These are phyloP conservation scores for Neotropicomus parvogracilis DNA, from an alignment of 1,284 basidiomycete genomes.

Conservation along the genomic window DNA sequence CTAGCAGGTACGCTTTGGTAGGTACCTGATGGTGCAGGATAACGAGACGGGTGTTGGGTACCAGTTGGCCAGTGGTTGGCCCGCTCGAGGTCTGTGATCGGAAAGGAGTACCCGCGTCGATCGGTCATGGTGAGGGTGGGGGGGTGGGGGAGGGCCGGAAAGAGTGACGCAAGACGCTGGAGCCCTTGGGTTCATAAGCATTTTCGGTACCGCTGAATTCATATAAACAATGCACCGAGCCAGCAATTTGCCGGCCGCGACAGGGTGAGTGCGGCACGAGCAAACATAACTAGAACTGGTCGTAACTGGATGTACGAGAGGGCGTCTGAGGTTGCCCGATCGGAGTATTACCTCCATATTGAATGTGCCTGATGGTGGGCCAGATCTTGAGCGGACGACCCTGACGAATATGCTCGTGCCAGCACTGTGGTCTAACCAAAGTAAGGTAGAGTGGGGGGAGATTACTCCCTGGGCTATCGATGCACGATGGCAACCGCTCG, in stretches of 20 bases:
- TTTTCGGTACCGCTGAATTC: constrained; percentile 32
- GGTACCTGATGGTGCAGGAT: constrained; percentile 19
- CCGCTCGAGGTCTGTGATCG: constrained; percentile 18
- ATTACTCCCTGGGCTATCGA: constrained; percentile 18
- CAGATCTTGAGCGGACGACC: constrained; percentile 28
- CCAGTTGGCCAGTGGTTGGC: constrained; percentile 23
- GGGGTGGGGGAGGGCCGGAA: constrained; percentile 3
- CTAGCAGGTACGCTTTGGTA: constrained; percentile 22
- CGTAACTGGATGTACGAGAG: constrained; percentile 32
- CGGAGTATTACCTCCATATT: constrained; percentile 20
- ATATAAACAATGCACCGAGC: constrained; percentile 29
- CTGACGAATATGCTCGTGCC: constrained; percentile 26
- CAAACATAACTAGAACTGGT: constrained; percentile 28
- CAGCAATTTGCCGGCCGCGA: constrained; percentile 32
- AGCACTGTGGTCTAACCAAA: constrained; percentile 31
- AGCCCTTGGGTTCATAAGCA: constrained; percentile 31
- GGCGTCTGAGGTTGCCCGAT: constrained; percentile 29
- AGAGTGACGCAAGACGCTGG: constrained; percentile 7
- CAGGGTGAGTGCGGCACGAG: constrained; percentile 32
- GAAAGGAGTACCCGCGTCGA: constrained; percentile 31
- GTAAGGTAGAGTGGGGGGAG: constrained; percentile 25
- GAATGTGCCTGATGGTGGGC: constrained; percentile 32
- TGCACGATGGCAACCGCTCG: constrained; percentile 11
- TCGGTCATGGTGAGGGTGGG: constrained; percentile 24
- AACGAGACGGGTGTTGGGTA: constrained; percentile 24